Evolutionary conservation across 371 early-diverging fungal genomes (phyloP).

Genomic region (Coemansia linderi): DNA sequence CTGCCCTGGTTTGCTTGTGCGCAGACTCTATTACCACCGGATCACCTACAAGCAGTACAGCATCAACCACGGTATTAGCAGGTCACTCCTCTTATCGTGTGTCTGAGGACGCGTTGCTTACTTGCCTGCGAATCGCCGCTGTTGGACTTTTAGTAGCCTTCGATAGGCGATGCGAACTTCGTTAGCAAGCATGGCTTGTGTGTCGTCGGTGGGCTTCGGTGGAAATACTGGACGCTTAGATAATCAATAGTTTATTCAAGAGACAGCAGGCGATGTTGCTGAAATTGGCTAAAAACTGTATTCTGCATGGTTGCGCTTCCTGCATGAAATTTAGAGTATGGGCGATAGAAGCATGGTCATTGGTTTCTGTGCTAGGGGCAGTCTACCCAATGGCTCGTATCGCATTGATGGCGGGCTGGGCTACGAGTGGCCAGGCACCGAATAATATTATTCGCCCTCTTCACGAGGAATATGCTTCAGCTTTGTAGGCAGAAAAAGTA

Average conservation of each 20-base stretch:
- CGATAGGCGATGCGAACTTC: conserved; percentile 38
- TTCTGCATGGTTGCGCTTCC: too few species aligned
- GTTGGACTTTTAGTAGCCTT: conserved; percentile 33
- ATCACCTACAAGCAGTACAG: conserved; percentile 24
- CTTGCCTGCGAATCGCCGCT: conserved; percentile 31
- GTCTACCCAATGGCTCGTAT: too few species aligned
- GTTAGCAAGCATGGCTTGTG: conserved; percentile 15
- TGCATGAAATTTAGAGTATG: too few species aligned
- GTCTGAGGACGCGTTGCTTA: not conserved
- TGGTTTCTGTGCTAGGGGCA: too few species aligned
- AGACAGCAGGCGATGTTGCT: not conserved
- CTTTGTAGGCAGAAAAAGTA: not conserved
- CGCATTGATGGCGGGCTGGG: too few species aligned
- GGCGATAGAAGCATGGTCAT: too few species aligned
- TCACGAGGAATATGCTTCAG: not conserved
- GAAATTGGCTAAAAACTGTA: too few species aligned
- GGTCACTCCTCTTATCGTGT: not conserved
- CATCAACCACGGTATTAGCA: not conserved
- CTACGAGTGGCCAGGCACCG: too few species aligned
- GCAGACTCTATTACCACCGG: conserved; percentile 20
- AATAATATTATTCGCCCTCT: too few species aligned
- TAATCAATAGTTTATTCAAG: not conserved
- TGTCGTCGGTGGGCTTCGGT: not conserved
- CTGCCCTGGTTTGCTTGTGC: conserved; percentile 34
- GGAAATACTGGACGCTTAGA: too few species aligned